Conservation (phyloP, 2,329 filamentous ascomycete species). For the Dothideomycetes sp. region DNA sequence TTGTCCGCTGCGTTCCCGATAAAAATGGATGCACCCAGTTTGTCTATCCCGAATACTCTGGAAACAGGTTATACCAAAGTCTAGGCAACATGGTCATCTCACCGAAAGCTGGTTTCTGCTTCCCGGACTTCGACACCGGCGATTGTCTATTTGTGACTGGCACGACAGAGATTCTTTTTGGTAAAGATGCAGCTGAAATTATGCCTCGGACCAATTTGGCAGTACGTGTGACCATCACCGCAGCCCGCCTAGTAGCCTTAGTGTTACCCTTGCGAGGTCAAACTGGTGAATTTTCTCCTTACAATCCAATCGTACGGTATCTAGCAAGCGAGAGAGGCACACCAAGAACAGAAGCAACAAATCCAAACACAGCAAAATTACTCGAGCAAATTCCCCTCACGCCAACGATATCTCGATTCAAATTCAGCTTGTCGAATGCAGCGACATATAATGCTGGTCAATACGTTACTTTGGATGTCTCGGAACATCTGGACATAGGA, state of each 20-base stretch:
- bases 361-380: constrained; percentile 44
- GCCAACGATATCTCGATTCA: constrained; percentile 58
- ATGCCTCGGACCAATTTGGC: constrained; percentile 65
- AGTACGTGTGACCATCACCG: constrained; percentile 55
- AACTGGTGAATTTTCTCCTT: constrained; percentile 56
- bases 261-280: constrained; percentile 61
- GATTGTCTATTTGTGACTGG: constrained; percentile 69
- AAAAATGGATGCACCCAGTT: constrained; percentile 40
- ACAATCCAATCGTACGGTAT: constrained; percentile 65
- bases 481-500: constrained; percentile 57
- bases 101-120: constrained; percentile 57
- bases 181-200: constrained; percentile 50
- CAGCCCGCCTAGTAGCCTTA: constrained; percentile 52
- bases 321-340: constrained; percentile 49
- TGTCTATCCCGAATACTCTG: constrained; percentile 75
- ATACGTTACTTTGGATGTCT: constrained; percentile 68
- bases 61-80: constrained; percentile 75
- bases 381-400: constrained; percentile 52
- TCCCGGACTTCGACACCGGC: constrained; percentile 66
- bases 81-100: constrained; percentile 65
- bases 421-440: constrained; percentile 40
- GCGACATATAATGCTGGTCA: constrained; percentile 58
- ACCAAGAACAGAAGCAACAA: constrained; percentile 15
- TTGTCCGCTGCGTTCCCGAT: constrained; percentile 59
- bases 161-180: constrained; percentile 55